Evolutionary conservation across 257 asterid genomes (phyloP), one percentile per base, ranked within the genome.

Genomic region (Solanum bulbocastanum): DNA sequence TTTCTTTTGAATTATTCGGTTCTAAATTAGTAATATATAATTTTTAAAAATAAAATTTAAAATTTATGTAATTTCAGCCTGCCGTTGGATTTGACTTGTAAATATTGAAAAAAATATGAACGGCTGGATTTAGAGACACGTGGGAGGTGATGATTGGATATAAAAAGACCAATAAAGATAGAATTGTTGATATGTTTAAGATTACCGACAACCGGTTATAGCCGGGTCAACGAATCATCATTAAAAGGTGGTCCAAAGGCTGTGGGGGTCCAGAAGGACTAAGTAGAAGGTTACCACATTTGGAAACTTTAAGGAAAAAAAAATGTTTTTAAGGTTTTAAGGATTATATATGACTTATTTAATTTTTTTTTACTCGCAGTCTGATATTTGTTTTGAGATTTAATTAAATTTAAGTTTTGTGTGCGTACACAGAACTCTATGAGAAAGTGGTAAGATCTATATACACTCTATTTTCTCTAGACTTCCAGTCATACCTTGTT

Each of bases 371-470:
- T 13, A 13, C 18, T 27, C 3, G 0, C 7, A 11, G 1, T 68
- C 0, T 3, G 3, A 69, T 27, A 14, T 69, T 69, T 9, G 2
- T 69, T 30, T 69, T 6, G 3, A 13, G 20, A 69, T 13, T 69
- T 18, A 7, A 30, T n/a, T n/a, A 62, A 62, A 62, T 56, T 7
- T 56, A 18, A 56, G 1, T 20, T 18, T 56, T 20, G 4, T 20
- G 25, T 56, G 1, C 2, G 10, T 1, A 18, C n/a, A 1, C 10
- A 56, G 0, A 56, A 1, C 5, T 56, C 0, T 0, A 56, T 0
- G 3, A 56, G 10, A 0, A 6, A 56, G 4, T 2, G 65, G 4
- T 6, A 18, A 20, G 10, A 56, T 18, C 2, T 7, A 7, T 56
- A 11, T 20, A 1, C 25, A 1, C 11, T 18, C 11, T 20, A 56